phyloP scores from a whole-genome alignment of 768 basidiomycete genomes.

The Suillus cothurnatus region DNA sequence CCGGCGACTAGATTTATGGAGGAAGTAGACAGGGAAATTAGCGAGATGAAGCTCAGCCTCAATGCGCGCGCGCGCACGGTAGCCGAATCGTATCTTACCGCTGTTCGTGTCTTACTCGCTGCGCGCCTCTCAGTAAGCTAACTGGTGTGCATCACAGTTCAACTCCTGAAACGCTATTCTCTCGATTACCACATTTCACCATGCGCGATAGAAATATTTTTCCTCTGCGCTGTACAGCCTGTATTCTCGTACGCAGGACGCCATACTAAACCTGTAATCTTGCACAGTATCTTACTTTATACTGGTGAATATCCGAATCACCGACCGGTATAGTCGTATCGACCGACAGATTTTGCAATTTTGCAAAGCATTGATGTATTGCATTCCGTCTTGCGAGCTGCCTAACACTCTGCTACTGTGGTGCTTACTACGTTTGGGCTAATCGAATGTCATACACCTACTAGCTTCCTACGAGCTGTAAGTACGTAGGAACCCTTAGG shows the following conservation, averaged over 20 bases:
- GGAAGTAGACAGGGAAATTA: constrained; percentile 99
- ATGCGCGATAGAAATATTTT: background rate
- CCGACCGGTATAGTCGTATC: background rate
- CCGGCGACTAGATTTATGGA: constrained; percentile 81
- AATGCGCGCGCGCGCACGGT: constrained; percentile 97
- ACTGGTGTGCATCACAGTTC: constrained; percentile 20
- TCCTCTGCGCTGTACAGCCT: background rate
- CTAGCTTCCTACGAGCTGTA: background rate
- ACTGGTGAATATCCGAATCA: background rate
- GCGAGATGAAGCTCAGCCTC: constrained; percentile 97
- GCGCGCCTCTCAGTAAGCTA: background rate
- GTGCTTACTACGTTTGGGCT: background rate
- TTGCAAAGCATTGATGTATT: background rate
- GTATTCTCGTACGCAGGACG: background rate
- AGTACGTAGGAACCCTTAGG: background rate
- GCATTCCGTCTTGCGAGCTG: background rate
- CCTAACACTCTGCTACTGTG: background rate
- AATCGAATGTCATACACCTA: background rate
- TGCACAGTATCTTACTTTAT: background rate
- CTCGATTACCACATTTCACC: background rate
- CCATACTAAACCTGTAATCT: background rate
- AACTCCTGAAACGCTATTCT: constrained; percentile 19
- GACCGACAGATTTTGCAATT: background rate
- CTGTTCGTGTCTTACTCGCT: constrained; percentile 53
- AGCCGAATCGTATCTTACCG: constrained; percentile 92